Conservation (phyloP, 1,139 yeast species). For the Ogataea hybrid region DNA sequence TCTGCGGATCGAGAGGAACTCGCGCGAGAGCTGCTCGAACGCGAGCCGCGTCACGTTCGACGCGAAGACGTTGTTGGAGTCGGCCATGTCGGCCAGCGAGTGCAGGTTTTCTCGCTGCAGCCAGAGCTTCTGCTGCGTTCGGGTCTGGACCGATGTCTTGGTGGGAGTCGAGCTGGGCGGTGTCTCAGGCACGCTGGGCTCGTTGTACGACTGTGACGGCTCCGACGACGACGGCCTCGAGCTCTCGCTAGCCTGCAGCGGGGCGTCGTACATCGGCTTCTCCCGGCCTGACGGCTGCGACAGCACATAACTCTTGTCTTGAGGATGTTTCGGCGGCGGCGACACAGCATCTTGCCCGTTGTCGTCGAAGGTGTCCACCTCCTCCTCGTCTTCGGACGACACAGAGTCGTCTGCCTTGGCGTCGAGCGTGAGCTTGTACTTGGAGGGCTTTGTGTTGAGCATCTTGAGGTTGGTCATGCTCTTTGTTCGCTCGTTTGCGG, state of each 20-base stretch:
- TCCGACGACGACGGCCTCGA: neutral
- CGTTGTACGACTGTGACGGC: slow-evolving; percentile 5
- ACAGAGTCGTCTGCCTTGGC: slow-evolving; percentile 15
- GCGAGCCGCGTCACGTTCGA: slow-evolving; percentile 65
- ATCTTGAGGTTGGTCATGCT: slow-evolving; percentile 23
- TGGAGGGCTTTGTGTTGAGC: slow-evolving; percentile 10
- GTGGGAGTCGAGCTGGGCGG: slow-evolving; percentile 1
- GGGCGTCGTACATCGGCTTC: slow-evolving; percentile 27
- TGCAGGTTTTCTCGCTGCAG: slow-evolving; percentile 62
- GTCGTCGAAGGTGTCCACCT: slow-evolving; percentile 38
- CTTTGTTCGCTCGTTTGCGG: slow-evolving; percentile 15
- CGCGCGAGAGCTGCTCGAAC: slow-evolving; percentile 72
- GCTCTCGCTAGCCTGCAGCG: neutral
- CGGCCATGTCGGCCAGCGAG: slow-evolving; percentile 27
- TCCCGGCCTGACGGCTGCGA: slow-evolving; percentile 53
- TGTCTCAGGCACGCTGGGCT: slow-evolving; percentile 17
- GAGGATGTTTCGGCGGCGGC: slow-evolving; percentile 6
- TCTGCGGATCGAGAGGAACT: slow-evolving; percentile 67
- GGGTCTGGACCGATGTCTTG: slow-evolving; percentile 41
- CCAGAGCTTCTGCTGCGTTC: slow-evolving; percentile 85
- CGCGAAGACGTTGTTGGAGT: slow-evolving; percentile 50
- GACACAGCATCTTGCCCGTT: slow-evolving; percentile 15
- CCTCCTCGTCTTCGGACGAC: slow-evolving; percentile 33
- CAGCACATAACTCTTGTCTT: slow-evolving; percentile 28
- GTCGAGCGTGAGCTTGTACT: slow-evolving; percentile 13